Conservation (phyloP, 768 basidiomycete genomes). For the Astraeus odoratus region DNA sequence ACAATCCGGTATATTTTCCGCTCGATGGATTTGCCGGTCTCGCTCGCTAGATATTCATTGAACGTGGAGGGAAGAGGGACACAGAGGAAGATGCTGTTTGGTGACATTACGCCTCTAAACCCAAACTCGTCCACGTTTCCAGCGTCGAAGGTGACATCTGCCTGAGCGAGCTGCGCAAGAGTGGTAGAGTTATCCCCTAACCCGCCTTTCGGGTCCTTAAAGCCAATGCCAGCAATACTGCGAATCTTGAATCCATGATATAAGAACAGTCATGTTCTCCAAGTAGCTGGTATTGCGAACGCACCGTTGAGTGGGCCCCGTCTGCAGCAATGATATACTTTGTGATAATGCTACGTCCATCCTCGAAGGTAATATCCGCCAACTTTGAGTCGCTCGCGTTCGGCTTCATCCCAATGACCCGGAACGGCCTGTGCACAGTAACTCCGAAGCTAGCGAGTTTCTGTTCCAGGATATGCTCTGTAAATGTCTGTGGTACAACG, state of each 20-base stretch:
- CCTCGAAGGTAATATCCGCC: conserved; percentile 39
- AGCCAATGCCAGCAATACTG: conserved; percentile 32
- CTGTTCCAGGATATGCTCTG: conserved; percentile 39
- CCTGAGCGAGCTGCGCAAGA: conserved; percentile 32
- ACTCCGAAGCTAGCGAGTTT: conserved; percentile 28
- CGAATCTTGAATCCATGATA: conserved; percentile 32
- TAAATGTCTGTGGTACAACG: conserved; percentile 39
- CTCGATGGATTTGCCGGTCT: conserved; percentile 4
- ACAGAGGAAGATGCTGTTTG: conserved; percentile 29
- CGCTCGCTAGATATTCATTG: conserved; percentile 11
- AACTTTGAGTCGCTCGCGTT: conserved; percentile 22
- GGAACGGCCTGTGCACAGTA: conserved; percentile 30
- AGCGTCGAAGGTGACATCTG: too few species aligned
- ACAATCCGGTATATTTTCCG: conserved; percentile 34
- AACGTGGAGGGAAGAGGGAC: conserved; percentile 29
- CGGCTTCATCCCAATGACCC: conserved; percentile 31
- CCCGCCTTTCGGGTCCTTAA: conserved; percentile 35
- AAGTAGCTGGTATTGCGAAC: conserved; percentile 6
- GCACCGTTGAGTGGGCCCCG: conserved; percentile 40
- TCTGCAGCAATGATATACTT: conserved; percentile 48
- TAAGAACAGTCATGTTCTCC: background rate
- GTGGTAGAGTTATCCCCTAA: conserved; percentile 19
- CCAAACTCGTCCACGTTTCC: background rate
- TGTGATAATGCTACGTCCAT: conserved; percentile 35
- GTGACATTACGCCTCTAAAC: conserved; percentile 19